Percentiles rank a stretch among this genome's conserved stretches.
These are phyloP conservation scores for Claviceps capensis DNA, from an alignment of 2,329 filamentous ascomycete genomes.

Conservation along the genomic window DNA sequence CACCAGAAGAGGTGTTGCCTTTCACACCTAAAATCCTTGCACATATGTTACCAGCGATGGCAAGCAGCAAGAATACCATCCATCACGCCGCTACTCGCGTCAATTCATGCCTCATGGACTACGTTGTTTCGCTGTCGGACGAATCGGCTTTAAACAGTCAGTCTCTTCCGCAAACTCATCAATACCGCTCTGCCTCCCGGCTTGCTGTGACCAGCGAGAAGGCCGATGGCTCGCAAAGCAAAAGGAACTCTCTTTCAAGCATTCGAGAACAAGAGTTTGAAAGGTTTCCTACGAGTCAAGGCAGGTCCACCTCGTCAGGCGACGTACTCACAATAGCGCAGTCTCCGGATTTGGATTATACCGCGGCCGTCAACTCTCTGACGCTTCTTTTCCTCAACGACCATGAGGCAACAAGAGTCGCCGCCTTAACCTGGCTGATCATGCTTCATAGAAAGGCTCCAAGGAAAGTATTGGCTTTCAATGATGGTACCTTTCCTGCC, in stretches of 20 bases:
- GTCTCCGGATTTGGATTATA: constrained; percentile 76
- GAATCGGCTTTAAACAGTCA: constrained; percentile 31
- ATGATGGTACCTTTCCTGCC: constrained; percentile 93
- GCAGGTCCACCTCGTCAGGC: constrained; percentile 32
- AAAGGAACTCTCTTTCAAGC: constrained; percentile 38
- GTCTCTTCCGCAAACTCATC: constrained; percentile 13
- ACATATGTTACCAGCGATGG: constrained; percentile 86
- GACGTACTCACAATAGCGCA: constrained; percentile 27
- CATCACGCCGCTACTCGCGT: constrained; percentile 78
- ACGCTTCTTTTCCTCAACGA: constrained; percentile 93
- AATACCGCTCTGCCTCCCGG: constrained; percentile 23
- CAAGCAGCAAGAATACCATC: constrained; percentile 79
- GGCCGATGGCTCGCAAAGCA: constrained; percentile 32
- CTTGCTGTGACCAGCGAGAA: constrained; percentile 30
- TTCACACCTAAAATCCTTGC: constrained; percentile 89
- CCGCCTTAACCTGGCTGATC: constrained; percentile 88
- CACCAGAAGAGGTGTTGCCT: constrained; percentile 86
- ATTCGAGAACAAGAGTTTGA: constrained; percentile 38
- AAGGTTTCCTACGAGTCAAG: constrained; percentile 37
- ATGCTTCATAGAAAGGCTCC: constrained; percentile 96
- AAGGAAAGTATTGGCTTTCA: constrained; percentile 83
- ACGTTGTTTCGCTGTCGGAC: constrained; percentile 81
- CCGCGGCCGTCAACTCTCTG: constrained; percentile 82
- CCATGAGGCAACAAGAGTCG: constrained; percentile 88
- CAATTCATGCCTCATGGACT: constrained; percentile 83